Evolutionary conservation across 495 filamentous ascomycete genomes (phyloP), one percentile per base, ranked within the genome.

Genomic region (Antarctomyces pellizariae): DNA sequence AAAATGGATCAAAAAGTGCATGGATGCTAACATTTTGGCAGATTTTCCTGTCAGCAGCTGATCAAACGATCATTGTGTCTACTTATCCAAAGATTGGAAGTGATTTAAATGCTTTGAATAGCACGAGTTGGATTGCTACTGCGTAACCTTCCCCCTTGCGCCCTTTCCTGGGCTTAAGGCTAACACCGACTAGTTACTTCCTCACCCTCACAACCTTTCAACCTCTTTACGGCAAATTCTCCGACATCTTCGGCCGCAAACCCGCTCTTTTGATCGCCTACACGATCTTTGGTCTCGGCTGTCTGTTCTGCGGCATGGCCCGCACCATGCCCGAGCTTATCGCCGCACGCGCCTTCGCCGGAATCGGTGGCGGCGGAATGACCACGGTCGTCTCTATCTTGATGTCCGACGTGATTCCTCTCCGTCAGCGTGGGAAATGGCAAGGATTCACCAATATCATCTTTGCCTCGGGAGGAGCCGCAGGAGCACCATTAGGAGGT

Each of bases 361-460:
- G 79, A 3, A 66, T 83, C 33, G 79, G 78, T 7, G 80, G 77
- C 12, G 79, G 75, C 14, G 80, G 79, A 12, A 84, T 89, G 76
- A 78, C 70, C 2, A 72, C 72, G 3, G 65, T 86, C 26, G 74
- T 74, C 22, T 65, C 51, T 29, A 84, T 91, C 26, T 46, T 91
- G 16, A 46, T 90, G 32, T 74, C 64, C 27, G 80, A 91, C 43
- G 57, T 83, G 10, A 59, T 89, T 3, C 57, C 75, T 5, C 52
- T 90, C 26, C 56, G 73, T n/a, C 67, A 82, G 28, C 47, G 78
- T 34, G 79, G 75, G 3, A 55, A 71, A 7, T 89, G 71, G 64
- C 79, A 89, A 44, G 77, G 79, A 11, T 63, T 82, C 24, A 54
- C 84, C 37, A 89, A 86, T 38, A 67, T 86, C 41, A 59, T 86